These are phyloP conservation scores for Aleurites moluccanus DNA, from an alignment of 441 rosid genomes.

Conservation along the genomic window DNA sequence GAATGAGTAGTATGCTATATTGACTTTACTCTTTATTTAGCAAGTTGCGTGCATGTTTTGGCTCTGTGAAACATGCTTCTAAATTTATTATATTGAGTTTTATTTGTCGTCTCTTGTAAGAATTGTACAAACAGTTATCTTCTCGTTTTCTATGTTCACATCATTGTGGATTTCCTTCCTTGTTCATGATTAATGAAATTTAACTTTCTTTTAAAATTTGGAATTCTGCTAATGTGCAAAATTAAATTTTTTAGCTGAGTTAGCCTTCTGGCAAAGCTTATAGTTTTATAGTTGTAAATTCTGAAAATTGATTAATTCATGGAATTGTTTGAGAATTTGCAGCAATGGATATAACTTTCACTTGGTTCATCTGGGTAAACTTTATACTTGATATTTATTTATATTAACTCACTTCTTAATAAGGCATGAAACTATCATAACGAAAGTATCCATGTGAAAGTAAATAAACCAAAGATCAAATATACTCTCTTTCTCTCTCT, in stretches of 20 bases:
- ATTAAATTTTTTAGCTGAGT: not conserved
- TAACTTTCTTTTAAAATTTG: not conserved
- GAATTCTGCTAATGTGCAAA: not conserved
- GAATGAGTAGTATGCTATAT: not conserved
- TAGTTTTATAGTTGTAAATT: not conserved
- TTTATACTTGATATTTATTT: not conserved
- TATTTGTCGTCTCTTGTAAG: not conserved
- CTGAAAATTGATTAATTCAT: not conserved
- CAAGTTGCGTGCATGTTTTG: not conserved
- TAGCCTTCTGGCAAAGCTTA: not conserved
- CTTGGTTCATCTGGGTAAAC: not conserved
- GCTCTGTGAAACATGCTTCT: not conserved
- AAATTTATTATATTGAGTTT: not conserved
- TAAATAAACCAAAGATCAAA: not conserved
- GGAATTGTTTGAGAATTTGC: not conserved
- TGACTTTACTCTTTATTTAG: not conserved
- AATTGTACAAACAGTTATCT: not conserved
- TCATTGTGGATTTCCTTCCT: not conserved
- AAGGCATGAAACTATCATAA: not conserved
- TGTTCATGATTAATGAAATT: not conserved
- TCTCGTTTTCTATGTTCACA: not conserved
- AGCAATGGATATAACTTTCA: not conserved
- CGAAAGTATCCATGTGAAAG: not conserved
- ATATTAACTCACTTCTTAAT: not conserved
- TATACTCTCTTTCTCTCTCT: no score